These are phyloP conservation scores for Berberis vulgaris DNA, from an alignment of 164 flowering plant species.

Conservation along the genomic window DNA sequence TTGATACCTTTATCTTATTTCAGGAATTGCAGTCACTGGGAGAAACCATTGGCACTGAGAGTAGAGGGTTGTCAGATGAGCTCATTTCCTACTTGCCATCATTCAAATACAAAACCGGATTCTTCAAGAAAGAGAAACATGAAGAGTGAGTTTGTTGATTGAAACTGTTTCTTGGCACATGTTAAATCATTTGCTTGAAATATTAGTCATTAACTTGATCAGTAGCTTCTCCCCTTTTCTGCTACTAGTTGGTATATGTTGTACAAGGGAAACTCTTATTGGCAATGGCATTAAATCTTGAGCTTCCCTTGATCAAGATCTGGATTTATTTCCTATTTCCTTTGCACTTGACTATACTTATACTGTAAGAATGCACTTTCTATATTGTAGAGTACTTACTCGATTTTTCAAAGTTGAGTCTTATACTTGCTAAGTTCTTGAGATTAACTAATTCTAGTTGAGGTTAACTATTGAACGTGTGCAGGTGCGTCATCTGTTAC, in stretches of 20 bases:
- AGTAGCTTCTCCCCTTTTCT: too few relatives aligned
- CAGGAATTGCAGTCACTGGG: conserved; percentile 36
- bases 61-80: conserved; percentile 35
- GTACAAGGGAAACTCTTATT: not conserved
- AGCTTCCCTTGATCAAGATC: not conserved
- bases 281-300: not conserved
- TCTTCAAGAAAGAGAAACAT: conserved; percentile 26
- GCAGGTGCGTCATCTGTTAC: conserved; percentile 72
- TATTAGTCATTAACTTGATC: too few relatives aligned
- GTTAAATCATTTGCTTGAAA: too few relatives aligned
- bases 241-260: too few relatives aligned
- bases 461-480: not conserved
- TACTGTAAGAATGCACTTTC: not conserved
- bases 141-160: conserved; percentile 28
- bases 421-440: not conserved
- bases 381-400: not conserved
- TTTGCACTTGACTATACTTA: too few relatives aligned
- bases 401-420: not conserved
- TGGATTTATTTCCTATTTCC: not conserved
- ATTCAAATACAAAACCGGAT: conserved; percentile 28
- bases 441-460: not conserved
- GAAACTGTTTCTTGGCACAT: not conserved
- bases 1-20: not conserved
- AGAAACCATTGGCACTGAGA: conserved; percentile 29
- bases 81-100: conserved; percentile 28